Percentiles rank a stretch among this genome's conserved stretches.
Evolutionary conservation across 345 rosid genomes (phyloP).

Genomic region (Eucalyptus lansdowneana): DNA sequence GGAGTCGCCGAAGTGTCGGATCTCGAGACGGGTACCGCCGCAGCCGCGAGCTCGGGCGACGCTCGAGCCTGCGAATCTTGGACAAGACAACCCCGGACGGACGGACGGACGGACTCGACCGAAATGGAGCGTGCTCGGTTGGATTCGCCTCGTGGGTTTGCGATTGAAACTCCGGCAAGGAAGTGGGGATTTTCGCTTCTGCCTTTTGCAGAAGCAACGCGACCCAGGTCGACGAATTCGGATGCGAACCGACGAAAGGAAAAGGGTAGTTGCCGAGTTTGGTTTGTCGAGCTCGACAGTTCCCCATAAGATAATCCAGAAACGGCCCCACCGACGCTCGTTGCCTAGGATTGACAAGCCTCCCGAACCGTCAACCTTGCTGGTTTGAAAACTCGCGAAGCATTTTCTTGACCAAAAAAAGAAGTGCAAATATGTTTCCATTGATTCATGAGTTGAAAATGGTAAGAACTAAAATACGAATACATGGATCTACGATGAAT

Average conservation of each 20-base stretch:
- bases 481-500: background rate
- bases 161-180: background rate
- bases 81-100: too few species aligned
- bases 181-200: background rate
- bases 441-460: background rate
- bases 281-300: background rate
- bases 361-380: background rate
- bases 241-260: background rate
- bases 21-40: background rate
- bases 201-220: background rate
- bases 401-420: background rate
- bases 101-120: background rate
- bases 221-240: background rate
- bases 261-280: background rate
- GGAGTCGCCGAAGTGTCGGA: background rate
- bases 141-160: background rate
- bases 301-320: background rate
- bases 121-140: background rate
- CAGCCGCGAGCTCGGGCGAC: background rate
- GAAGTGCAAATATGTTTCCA: background rate
- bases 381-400: background rate
- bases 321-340: background rate
- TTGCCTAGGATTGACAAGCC: background rate
- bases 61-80: background rate
- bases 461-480: background rate